Conservation (phyloP, 768 basidiomycete species). For the Amanita polypyramis region DNA sequence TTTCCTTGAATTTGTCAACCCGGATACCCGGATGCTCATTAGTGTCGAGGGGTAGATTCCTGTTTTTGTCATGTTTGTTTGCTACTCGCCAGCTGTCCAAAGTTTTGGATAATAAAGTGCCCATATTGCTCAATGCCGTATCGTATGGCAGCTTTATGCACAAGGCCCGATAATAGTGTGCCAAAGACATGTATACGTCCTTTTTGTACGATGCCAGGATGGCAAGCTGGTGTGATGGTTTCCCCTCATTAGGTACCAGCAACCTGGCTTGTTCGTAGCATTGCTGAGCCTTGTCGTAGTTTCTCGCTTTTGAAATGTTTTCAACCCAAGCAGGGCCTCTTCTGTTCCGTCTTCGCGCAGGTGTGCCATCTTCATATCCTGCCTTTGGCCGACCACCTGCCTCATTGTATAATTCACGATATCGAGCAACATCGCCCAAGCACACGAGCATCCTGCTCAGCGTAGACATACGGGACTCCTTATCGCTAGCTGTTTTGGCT, state of each 20-base stretch:
- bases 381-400: slow-evolving; percentile 51
- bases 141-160: slow-evolving; percentile 83
- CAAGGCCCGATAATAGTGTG: slow-evolving; percentile 87
- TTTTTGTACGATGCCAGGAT: slow-evolving; percentile 80
- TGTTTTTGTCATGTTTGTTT: slow-evolving; percentile 28
- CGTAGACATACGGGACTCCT: slow-evolving; percentile 57
- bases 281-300: slow-evolving; percentile 63
- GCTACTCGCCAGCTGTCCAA: slow-evolving; percentile 48
- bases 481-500: slow-evolving; percentile 38
- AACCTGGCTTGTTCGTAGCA: slow-evolving; percentile 82
- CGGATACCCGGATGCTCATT: slow-evolving; percentile 37
- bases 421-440: slow-evolving; percentile 90
- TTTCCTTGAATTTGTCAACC: slow-evolving; percentile 61
- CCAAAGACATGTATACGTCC: slow-evolving; percentile 70
- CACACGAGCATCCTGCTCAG: slow-evolving; percentile 85
- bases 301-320: slow-evolving; percentile 45
- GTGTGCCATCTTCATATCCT: slow-evolving; percentile 52
- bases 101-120: slow-evolving; percentile 55
- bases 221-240: slow-evolving; percentile 92
- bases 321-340: slow-evolving; percentile 33
- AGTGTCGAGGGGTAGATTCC: slow-evolving; percentile 18
- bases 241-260: slow-evolving; percentile 82
- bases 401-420: slow-evolving; percentile 85
- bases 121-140: slow-evolving; percentile 79
- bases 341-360: slow-evolving; percentile 30